phyloP scores from a whole-genome alignment of 2,329 filamentous ascomycete species.

The Ophiostoma quercus region DNA sequence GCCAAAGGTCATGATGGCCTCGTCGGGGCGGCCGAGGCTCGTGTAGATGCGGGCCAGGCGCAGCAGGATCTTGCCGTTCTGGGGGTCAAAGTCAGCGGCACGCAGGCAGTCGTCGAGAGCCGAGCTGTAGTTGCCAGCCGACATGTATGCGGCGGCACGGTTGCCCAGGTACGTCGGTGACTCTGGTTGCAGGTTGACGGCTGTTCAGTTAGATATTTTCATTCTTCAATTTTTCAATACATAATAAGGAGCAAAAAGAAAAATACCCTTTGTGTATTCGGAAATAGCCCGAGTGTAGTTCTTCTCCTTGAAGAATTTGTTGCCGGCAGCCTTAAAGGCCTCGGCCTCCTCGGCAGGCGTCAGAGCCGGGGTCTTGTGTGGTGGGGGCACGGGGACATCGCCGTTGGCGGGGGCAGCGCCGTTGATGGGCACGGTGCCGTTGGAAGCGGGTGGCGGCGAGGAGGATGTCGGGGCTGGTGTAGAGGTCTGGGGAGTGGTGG shows the following conservation, averaged over 20 bases:
- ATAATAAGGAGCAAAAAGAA: no score
- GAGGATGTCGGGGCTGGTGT: neutral
- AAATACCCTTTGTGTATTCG: conserved; percentile 88
- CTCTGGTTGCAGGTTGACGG: conserved; percentile 78
- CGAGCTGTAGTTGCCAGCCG: conserved; percentile 68
- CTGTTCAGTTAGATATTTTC: no score
- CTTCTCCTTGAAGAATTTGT: conserved; percentile 94
- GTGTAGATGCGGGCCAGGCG: conserved; percentile 88
- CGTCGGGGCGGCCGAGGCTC: conserved; percentile 75
- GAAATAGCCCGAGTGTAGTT: conserved; percentile 83
- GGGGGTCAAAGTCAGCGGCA: conserved; percentile 76
- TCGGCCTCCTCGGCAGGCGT: conserved; percentile 75
- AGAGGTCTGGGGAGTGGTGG: neutral
- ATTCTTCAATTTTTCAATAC: no score
- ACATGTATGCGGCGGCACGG: conserved; percentile 90
- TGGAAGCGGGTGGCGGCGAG: conserved; percentile 13
- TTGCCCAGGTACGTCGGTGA: conserved; percentile 91
- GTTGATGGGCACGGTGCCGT: conserved; percentile 44
- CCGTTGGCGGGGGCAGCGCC: conserved; percentile 37
- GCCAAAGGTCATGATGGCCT: conserved; percentile 76
- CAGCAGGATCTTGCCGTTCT: conserved; percentile 82
- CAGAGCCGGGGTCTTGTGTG: conserved; percentile 61
- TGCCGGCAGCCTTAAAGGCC: conserved; percentile 84
- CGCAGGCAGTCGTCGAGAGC: conserved; percentile 83
- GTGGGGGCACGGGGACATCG: conserved; percentile 60